A percentile compares a stretch with the other conserved stretches of the same genome.
Evolutionary conservation across 2,329 filamentous ascomycete genomes (phyloP).

Genomic region (Fusarium sterilihyphosum): DNA sequence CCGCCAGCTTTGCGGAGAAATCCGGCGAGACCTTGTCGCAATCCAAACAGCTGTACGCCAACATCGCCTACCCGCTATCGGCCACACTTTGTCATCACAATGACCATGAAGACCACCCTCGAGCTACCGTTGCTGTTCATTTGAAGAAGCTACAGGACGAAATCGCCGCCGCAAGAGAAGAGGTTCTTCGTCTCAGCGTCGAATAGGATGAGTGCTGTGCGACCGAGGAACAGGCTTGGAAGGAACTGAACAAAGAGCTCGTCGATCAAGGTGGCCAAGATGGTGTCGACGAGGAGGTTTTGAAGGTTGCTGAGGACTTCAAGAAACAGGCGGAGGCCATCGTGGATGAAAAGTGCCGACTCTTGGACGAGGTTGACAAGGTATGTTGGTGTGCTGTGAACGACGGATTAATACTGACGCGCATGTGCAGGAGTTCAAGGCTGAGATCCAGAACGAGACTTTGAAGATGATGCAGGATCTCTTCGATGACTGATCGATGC

Average conservation of each 20-base stretch:
- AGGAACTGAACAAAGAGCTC: constrained; percentile 6
- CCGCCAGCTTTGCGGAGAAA: constrained; percentile 30
- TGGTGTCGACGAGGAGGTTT: neutral
- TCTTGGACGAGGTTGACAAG: constrained; percentile 44
- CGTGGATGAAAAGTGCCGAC: constrained; percentile 24
- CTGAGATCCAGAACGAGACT: constrained; percentile 40
- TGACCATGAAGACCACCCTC: constrained; percentile 27
- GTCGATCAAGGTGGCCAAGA: neutral
- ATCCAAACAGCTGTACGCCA: constrained; percentile 43
- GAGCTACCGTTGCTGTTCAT: constrained; percentile 43
- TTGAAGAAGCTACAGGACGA: constrained; percentile 35
- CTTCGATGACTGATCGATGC: constrained; percentile 14
- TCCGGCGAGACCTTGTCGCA: constrained; percentile 25
- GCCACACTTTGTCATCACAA: constrained; percentile 46
- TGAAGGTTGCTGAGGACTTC: neutral
- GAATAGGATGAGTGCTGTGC: constrained; percentile 43
- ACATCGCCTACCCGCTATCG: constrained; percentile 46
- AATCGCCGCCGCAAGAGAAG: constrained; percentile 35
- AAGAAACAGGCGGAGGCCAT: constrained; percentile 39
- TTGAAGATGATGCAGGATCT: constrained; percentile 43
- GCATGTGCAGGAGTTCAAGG: constrained; percentile 42
- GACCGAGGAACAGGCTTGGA: constrained; percentile 34
- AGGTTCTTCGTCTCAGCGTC: constrained; percentile 34
- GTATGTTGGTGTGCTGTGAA: constrained; percentile 19
- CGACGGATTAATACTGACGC: neutral